phyloP scores from a whole-genome alignment of 1,284 basidiomycete genomes.

The Tremellales sp. region DNA sequence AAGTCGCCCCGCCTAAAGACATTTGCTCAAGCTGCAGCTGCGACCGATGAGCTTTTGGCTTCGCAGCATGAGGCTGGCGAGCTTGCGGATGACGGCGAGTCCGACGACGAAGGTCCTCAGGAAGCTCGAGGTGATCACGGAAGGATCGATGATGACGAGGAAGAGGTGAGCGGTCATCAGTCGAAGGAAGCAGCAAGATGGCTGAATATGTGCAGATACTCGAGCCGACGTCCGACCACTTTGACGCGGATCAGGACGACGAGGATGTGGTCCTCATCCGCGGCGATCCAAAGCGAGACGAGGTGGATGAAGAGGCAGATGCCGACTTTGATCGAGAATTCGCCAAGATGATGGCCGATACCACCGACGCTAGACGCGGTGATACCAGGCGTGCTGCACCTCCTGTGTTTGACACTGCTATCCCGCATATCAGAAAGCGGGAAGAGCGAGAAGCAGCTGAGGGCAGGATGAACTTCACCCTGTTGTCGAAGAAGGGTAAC shows the following conservation, averaged over 20 bases:
- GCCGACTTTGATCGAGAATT: constrained; percentile 93
- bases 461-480: constrained; percentile 77
- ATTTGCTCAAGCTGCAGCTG: constrained; percentile 75
- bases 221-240: constrained; percentile 9
- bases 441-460: constrained; percentile 40
- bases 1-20: constrained; percentile 65
- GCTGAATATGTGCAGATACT: background rate
- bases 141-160: constrained; percentile 7
- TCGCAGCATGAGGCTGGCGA: constrained; percentile 36
- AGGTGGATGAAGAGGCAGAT: constrained; percentile 69
- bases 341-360: constrained; percentile 88
- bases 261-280: constrained; percentile 63
- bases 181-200: too few relatives aligned
- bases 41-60: constrained; percentile 83
- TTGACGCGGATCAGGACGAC: constrained; percentile 23
- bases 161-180: background rate
- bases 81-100: constrained; percentile 12
- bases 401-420: constrained; percentile 79
- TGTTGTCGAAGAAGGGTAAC: constrained; percentile 90
- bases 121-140: constrained; percentile 4
- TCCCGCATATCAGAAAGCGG: constrained; percentile 59
- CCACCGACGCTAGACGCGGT: constrained; percentile 72
- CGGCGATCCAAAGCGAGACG: constrained; percentile 42
- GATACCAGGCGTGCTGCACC: constrained; percentile 78
- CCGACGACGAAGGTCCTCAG: constrained; percentile 18